phyloP scores from a whole-genome alignment of 768 basidiomycete species.

The Amanita inopinata region DNA sequence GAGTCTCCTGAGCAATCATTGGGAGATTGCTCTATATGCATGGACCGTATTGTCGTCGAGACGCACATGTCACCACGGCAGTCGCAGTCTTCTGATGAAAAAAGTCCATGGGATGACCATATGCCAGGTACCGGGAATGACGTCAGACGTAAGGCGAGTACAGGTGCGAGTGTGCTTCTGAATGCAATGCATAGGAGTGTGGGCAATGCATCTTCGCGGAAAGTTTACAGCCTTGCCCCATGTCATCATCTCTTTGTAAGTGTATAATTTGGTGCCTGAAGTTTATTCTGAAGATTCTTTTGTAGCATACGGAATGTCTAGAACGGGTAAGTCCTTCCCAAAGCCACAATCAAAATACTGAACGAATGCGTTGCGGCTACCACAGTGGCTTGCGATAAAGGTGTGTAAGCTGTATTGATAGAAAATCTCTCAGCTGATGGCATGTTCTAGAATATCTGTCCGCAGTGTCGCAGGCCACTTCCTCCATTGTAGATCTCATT shows the following conservation, averaged over 20 bases:
- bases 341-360: constrained; percentile 4
- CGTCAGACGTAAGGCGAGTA: constrained; percentile 17
- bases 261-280: constrained; percentile 12
- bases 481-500: constrained; percentile 54
- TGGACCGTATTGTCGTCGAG: constrained; percentile 71
- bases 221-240: constrained; percentile 77
- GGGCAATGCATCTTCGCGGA: constrained; percentile 36
- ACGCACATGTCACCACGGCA: constrained; percentile 25
- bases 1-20: constrained; percentile 70
- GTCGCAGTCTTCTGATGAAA: constrained; percentile 25
- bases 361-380: constrained; percentile 10
- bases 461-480: constrained; percentile 78
- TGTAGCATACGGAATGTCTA: constrained; percentile 78
- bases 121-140: constrained; percentile 6
- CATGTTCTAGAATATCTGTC: constrained; percentile 67
- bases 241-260: constrained; percentile 85
- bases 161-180: constrained; percentile 26
- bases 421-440: constrained; percentile 3
- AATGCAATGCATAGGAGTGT: constrained; percentile 36
- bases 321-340: constrained; percentile 45
- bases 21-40: constrained; percentile 89
- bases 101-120: constrained; percentile 18
- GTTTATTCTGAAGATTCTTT: not conserved
- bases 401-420: constrained; percentile 20
- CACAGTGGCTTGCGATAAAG: constrained; percentile 70